phyloP scores from a whole-genome alignment of 1,284 basidiomycete species.

The Ustilago curta region DNA sequence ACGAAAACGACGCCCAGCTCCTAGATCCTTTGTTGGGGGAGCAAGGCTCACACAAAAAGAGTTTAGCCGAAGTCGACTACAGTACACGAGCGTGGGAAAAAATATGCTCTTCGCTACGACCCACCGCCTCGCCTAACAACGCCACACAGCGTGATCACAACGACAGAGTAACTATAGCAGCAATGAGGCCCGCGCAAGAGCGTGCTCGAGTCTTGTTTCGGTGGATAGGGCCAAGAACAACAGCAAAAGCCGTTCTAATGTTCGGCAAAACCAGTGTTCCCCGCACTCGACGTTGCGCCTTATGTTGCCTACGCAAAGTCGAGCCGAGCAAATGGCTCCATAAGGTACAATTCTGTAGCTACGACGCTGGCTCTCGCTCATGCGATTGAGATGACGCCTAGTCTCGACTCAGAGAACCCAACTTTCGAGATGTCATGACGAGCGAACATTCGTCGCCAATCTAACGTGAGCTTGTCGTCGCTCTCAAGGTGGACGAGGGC shows the following conservation, averaged over 20 bases:
- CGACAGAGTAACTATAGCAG: too few relatives aligned
- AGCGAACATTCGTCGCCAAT: too few relatives aligned
- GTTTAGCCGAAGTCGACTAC: slow-evolving; percentile 2
- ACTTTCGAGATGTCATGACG: too few relatives aligned
- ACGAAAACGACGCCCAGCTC: neutral
- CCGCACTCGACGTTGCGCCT: neutral
- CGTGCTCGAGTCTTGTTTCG: too few relatives aligned
- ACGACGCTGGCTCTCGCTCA: neutral
- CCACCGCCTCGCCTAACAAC: neutral
- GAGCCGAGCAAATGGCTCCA: too few relatives aligned
- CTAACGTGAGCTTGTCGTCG: too few relatives aligned
- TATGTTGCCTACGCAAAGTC: neutral
- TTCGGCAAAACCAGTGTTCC: neutral
- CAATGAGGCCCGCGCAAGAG: too few relatives aligned
- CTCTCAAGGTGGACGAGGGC: too few relatives aligned
- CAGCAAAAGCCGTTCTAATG: neutral
- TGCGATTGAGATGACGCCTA: neutral
- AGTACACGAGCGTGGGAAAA: neutral
- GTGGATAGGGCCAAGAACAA: neutral
- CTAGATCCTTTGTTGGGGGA: neutral
- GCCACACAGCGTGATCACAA: too few relatives aligned
- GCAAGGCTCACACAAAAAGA: neutral
- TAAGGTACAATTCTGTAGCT: too few relatives aligned
- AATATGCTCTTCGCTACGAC: slow-evolving; percentile 2
- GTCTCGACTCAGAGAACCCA: too few relatives aligned